Conservation (phyloP, 83 land plant species). For the Thuja plicata region DNA sequence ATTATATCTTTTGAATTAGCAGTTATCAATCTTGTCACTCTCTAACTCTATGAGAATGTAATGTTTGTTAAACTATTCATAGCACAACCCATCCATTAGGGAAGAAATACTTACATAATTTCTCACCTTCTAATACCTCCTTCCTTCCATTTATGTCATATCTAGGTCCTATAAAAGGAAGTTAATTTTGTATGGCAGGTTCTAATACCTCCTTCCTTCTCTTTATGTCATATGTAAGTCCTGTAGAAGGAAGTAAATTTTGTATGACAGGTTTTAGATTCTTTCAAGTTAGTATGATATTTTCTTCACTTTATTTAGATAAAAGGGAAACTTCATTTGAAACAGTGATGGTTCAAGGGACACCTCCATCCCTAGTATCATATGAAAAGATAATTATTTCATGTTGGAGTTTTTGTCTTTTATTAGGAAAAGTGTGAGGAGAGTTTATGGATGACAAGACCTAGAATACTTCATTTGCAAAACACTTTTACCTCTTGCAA, state of each 20-base stretch:
- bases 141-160: not conserved
- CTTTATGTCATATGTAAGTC: not conserved
- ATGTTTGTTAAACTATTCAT: not conserved
- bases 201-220: conserved; percentile 2
- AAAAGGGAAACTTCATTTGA: not conserved
- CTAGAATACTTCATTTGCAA: not conserved
- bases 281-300: not conserved
- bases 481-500: not conserved
- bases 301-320: not conserved
- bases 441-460: not conserved
- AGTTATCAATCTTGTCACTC: not conserved
- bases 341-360: not conserved
- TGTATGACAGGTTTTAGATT: not conserved
- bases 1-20: conserved; percentile 7
- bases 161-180: not conserved
- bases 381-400: not conserved
- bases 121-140: not conserved
- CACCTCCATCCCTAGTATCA: not conserved
- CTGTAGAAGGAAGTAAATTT: not conserved
- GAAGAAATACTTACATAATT: not conserved
- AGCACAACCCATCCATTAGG: not conserved
- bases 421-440: not conserved
- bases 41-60: not conserved
- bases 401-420: not conserved
- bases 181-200: not conserved